phyloP scores from a whole-genome alignment of 805 yeast species.

The Metschnikowia proteae region DNA sequence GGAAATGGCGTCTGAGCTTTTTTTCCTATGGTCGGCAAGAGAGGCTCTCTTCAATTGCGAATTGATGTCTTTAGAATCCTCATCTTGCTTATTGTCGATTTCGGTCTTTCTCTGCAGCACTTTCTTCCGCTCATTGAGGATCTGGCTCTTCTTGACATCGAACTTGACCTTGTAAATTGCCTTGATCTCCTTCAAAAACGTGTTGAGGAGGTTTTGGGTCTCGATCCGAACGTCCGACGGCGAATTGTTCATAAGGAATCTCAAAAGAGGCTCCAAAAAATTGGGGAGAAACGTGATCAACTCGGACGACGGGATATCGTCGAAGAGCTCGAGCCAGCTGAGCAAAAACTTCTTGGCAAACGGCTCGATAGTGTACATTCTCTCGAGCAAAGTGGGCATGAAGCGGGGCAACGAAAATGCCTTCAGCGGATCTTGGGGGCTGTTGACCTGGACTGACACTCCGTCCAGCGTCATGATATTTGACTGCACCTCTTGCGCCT shows the following conservation, averaged over 20 bases:
- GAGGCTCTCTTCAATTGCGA: neutral
- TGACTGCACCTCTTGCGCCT: constrained; percentile 31
- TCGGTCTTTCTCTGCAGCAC: neutral
- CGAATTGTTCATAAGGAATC: constrained; percentile 70
- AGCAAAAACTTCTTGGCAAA: constrained; percentile 87
- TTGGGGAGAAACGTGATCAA: constrained; percentile 84
- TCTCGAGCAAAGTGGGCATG: constrained; percentile 85
- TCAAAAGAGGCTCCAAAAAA: constrained; percentile 77
- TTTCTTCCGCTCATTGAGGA: constrained; percentile 17
- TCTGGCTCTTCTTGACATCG: constrained; percentile 36
- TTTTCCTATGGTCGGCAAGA: neutral
- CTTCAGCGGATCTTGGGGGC: constrained; percentile 53
- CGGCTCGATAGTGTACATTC: constrained; percentile 90
- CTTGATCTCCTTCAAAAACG: constrained; percentile 74
- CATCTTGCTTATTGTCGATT: neutral
- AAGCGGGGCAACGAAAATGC: constrained; percentile 85
- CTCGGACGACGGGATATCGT: constrained; percentile 89
- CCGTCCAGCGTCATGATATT: constrained; percentile 54
- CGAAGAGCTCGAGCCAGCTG: constrained; percentile 89
- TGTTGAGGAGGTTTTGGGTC: constrained; percentile 72
- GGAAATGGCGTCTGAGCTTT: constrained; percentile 15
- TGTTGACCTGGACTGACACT: constrained; percentile 55
- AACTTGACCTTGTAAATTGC: constrained; percentile 67
- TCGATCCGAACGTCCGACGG: constrained; percentile 85
- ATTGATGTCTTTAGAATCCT: constrained; percentile 1